Percentiles rank a stretch among this genome's conserved stretches.
phyloP scores from a whole-genome alignment of 2,329 filamentous ascomycete species.

The Bretziella fagacearum region DNA sequence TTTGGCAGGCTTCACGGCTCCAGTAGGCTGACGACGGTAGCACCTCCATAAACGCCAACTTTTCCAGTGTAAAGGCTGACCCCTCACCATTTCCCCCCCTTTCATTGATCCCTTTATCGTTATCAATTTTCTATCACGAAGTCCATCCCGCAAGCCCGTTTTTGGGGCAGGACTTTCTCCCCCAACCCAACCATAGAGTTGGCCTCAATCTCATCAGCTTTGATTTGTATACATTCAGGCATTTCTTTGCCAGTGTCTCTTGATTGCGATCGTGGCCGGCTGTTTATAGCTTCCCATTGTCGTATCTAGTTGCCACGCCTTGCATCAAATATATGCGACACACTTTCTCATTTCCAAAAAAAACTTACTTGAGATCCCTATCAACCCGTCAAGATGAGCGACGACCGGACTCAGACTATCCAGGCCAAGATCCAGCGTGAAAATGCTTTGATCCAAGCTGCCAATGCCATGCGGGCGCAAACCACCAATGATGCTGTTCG shows the following conservation, averaged over 20 bases:
- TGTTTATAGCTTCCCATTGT: neutral
- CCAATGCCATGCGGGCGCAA: conserved; percentile 86
- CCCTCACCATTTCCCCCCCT: conserved; percentile 3
- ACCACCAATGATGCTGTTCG: conserved; percentile 86
- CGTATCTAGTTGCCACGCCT: neutral
- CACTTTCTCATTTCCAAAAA: too few relatives aligned
- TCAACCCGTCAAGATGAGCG: conserved; percentile 37
- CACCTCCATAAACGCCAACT: neutral
- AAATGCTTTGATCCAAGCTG: conserved; percentile 84
- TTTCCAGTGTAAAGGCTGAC: neutral
- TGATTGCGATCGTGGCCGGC: neutral
- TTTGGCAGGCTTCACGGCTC: neutral
- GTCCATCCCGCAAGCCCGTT: neutral
- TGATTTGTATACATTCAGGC: neutral
- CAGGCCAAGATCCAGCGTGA: conserved; percentile 96
- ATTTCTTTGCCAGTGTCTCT: neutral
- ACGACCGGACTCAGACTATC: conserved; percentile 58
- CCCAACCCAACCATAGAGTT: too few relatives aligned
- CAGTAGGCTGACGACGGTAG: neutral
- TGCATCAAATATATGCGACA: neutral
- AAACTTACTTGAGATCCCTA: too few relatives aligned
- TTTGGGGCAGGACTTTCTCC: neutral
- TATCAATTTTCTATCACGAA: neutral
- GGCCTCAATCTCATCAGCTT: too few relatives aligned
- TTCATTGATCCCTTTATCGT: neutral